Evolutionary conservation across 2,329 filamentous ascomycete species (phyloP), one percentile per base, ranked within the genome.

Genomic region (Stagonosporopsis chrysanthemi): DNA sequence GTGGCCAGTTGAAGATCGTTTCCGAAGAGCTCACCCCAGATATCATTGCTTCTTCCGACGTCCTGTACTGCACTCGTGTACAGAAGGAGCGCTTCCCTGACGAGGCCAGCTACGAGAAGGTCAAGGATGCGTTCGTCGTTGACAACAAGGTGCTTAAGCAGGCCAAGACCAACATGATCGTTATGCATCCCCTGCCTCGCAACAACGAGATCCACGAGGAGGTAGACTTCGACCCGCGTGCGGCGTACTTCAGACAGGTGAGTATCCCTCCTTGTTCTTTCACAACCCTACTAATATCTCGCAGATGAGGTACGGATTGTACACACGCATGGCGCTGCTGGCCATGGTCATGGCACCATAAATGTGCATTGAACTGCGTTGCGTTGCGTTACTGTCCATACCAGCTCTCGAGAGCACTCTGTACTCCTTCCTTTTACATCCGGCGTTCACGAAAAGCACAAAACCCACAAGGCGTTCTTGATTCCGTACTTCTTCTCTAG

Each of bases 161-260:
- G 70, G 93, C 95, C 50, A 99, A 99, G 88, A 84, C 84, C 76
- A 90, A 90, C 72, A 97, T 96, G 88, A 86, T 97, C 63, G 90
- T 99, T 63, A 88, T 99, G 88, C 95, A 99, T 80, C 95, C 95
- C 56, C 83, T 99, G 72, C 95, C 95, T 38, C 86, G 95, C 72
- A 98, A 98, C 73, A 88, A 90, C 65, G 95, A 99, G 84, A 89
- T 99, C 74, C 88, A 88, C 31, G 92, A 96, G 79, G 95, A 99
- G 82, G 92, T 99, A 45, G 95, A 99, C 79, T 97, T 96, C 80
- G 95, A 99, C 81, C 92, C 96, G 76, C 83, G 95, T 69, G 95
- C 95, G 57, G 94, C 95, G 53, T 99, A 99, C 82, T 99, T 99
- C 81, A 88, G 95, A 90, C 95, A 99, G 90, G 94, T 97, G 81